Percentiles rank a stretch among this genome's conserved stretches.
Conservation (phyloP, 2,329 filamentous ascomycete species). For the Aciculosporium take region DNA sequence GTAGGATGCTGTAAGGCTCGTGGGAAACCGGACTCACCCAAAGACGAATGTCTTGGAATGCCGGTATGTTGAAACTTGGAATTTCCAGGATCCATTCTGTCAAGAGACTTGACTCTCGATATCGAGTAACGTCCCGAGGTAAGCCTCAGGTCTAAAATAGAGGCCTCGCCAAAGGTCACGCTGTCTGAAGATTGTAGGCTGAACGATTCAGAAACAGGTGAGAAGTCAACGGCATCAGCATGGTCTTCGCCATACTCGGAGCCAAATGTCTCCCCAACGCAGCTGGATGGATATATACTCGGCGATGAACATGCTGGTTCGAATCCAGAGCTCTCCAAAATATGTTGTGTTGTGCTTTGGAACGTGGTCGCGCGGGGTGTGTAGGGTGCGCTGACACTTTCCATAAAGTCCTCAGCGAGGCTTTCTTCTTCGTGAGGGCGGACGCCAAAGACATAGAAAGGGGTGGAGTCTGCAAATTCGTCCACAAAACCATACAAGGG, state of each 20-base stretch:
- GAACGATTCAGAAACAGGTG: constrained; percentile 21
- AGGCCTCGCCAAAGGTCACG: constrained; percentile 26
- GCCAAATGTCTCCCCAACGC: constrained; percentile 20
- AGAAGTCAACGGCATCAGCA: constrained; percentile 12
- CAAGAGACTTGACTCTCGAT: constrained; percentile 23
- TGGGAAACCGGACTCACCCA: constrained; percentile 10
- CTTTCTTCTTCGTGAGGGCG: constrained; percentile 13
- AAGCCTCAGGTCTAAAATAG: constrained; percentile 22
- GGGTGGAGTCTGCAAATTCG: constrained; percentile 27
- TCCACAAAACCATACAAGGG: constrained; percentile 32
- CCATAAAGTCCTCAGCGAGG: constrained; percentile 7
- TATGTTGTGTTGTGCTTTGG: constrained; percentile 15
- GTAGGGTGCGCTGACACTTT: constrained; percentile 8
- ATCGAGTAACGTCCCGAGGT: constrained; percentile 14
- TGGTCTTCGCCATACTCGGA: constrained; percentile 9
- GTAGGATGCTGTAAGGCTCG: constrained; percentile 10
- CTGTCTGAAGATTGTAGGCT: constrained; percentile 21
- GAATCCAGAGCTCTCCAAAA: constrained; percentile 2
- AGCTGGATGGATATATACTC: constrained; percentile 16
- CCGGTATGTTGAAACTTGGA: constrained; percentile 20
- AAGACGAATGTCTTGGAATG: constrained; percentile 12
- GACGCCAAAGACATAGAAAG: constrained; percentile 34
- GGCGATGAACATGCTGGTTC: constrained; percentile 11
- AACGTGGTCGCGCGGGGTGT: constrained; percentile 17
- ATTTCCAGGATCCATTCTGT: constrained; percentile 18